Conservation (phyloP, 768 basidiomycete genomes). For the Hortiboletus flavorubellus region DNA sequence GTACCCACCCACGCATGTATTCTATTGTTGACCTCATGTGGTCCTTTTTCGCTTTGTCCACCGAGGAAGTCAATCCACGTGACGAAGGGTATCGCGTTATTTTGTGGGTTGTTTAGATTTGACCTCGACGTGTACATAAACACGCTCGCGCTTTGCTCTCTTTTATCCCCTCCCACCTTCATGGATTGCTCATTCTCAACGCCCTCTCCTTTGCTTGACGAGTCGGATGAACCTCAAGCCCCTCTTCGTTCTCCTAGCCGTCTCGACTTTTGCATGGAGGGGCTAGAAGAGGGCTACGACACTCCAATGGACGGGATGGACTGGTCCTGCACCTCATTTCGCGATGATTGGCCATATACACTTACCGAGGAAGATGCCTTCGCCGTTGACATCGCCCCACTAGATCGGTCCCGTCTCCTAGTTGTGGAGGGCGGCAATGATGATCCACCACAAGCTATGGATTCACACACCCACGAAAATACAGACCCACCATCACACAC, state of each 20-base stretch:
- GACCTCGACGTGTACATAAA: conserved; percentile 8
- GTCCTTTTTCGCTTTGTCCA: background rate
- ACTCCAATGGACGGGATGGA: conserved; percentile 6
- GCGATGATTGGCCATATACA: background rate
- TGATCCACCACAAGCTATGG: conserved; percentile 5
- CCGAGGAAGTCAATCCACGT: conserved; percentile 22
- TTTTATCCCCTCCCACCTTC: background rate
- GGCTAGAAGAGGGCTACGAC: background rate
- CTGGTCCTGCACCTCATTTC: conserved; percentile 9
- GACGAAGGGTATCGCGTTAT: conserved; percentile 18
- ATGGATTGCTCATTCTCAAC: conserved; percentile 12
- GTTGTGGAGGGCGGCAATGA: background rate
- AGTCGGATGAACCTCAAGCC: conserved; percentile 9
- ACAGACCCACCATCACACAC: background rate
- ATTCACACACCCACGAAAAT: conserved; percentile 16
- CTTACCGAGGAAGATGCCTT: conserved; percentile 11
- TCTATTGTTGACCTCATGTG: conserved; percentile 7
- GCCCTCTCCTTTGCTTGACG: conserved; percentile 6
- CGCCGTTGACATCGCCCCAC: background rate
- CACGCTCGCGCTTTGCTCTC: background rate
- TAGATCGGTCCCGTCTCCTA: background rate
- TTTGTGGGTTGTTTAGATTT: conserved; percentile 21
- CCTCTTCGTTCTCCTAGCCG: conserved; percentile 48
- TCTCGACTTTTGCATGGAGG: conserved; percentile 37
- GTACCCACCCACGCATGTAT: conserved; percentile 4